Base-by-base conservation (phyloP, 306 rosid species). In the Ammopiptanthus mongolicus region DNA sequence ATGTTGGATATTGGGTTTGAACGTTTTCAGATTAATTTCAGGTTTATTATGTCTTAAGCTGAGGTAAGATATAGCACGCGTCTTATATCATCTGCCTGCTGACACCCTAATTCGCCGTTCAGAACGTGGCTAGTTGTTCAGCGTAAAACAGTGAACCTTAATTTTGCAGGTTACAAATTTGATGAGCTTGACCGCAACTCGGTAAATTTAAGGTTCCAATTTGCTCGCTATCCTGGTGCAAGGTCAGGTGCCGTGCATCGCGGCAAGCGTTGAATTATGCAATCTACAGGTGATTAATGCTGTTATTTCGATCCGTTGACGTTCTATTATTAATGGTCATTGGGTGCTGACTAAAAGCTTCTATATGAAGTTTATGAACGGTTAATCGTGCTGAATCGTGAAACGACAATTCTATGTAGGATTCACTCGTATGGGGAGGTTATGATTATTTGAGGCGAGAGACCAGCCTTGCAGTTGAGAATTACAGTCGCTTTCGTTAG, bases 161-260 rank as follows among this genome's bases (percentile, higher is more conserved):
- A 87, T 95, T 91, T 91, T 95, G 98, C 98, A 95, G 98, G 98
- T 95, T 95, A 95, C 93, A 88, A 84, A 81, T 95, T 95, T 33
- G 98, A 91, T 28, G 98, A 94, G 84, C 91, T 86, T 86, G 97
- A 94, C 89, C 97, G 91, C 65, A 91, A 90, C 85, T 95, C 98
- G 74, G 88, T 86, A 85, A 90, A 81, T 85, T 87, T 95, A 87
- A 90, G 98, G 84, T 90, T 95, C 75, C 97, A 95, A 87, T 95
- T 95, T 73, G 98, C 97, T 81, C 98, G 97, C 92, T 77, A 87
- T 85, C 96, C 97, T 87, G 98, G 98, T 91, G 94, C 97, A 14
- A 87, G 96, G 95, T 90, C 98, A 77, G 96, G 98, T 83, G 97
- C 90, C 60, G 90, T 90, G 90, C 85, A 83, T 81, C 98, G 98